Conservation (phyloP, 2,329 filamentous ascomycete genomes). For the Aspergillus transmontanensis region DNA sequence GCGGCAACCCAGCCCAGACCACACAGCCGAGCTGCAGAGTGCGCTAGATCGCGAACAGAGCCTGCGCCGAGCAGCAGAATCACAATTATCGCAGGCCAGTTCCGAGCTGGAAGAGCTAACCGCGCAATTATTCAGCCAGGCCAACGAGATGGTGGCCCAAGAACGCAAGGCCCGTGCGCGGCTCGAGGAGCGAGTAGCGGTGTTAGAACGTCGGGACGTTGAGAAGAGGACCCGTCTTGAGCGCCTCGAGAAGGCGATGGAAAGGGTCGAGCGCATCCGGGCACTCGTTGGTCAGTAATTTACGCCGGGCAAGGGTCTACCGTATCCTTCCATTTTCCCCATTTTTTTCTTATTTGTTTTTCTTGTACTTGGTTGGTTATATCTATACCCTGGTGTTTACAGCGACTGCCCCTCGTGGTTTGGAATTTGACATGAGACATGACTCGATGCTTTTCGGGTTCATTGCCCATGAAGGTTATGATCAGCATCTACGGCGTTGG, state of each 20-base stretch:
- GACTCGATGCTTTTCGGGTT: constrained; percentile 13
- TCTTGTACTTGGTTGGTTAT: neutral
- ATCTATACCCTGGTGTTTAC: constrained; percentile 7
- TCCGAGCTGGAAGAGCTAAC: constrained; percentile 65
- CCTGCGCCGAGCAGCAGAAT: constrained; percentile 60
- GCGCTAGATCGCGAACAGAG: constrained; percentile 58
- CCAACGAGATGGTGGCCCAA: constrained; percentile 67
- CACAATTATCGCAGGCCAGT: constrained; percentile 55
- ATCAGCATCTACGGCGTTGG: constrained; percentile 12
- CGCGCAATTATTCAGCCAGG: constrained; percentile 62
- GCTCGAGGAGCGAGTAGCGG: constrained; percentile 50
- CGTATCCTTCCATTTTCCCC: neutral
- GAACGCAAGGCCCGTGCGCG: constrained; percentile 62
- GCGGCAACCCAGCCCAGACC: constrained; percentile 28
- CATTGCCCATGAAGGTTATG: constrained; percentile 13
- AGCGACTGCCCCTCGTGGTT: constrained; percentile 2
- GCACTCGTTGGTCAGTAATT: constrained; percentile 51
- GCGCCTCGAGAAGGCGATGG: constrained; percentile 58
- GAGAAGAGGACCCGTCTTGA: constrained; percentile 57
- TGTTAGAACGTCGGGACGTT: constrained; percentile 49
- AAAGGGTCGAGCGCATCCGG: constrained; percentile 60
- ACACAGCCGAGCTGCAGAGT: constrained; percentile 51
- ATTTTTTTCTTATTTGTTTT: constrained; percentile 2
- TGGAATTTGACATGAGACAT: constrained; percentile 18
- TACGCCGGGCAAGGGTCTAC: neutral